Evolutionary conservation across 208 protist species (phyloP), one percentile per base, ranked within the genome.

Genomic region (Phytomonas serpens): DNA sequence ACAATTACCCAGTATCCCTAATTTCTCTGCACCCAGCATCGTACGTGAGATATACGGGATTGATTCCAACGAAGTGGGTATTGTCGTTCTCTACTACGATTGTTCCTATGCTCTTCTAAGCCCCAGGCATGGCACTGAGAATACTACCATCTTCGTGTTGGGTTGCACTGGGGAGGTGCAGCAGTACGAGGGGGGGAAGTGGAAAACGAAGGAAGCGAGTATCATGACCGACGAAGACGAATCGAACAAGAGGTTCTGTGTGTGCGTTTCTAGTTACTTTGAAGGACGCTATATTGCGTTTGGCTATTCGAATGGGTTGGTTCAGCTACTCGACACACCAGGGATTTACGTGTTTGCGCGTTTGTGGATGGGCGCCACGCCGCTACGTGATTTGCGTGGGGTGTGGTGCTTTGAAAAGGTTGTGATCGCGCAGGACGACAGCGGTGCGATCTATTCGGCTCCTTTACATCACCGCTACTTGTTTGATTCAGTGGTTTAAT

Each of bases 311-410:
- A 80, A 93, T 67, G 89, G 91, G 0, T 71, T 93, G 3, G 64
- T 94, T 37, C 91, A 96, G 78, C 67, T 93, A 61, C 71, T 96
- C 27, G 91, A 96, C 76, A 87, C 81, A 13, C 78, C 85, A 4
- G 73, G 78, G 62, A 74, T 78, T 64, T 81, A 86, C 23, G 76
- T 95, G 23, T 93, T 89, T 74, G 64, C 73, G 11, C 87, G 90
- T 0, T 63, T 84, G 27, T 84, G 81, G 78, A 72, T 66, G 16
- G 68, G 29, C 29, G 52, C 75, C 42, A 31, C 47, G 29, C 27
- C 57, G 13, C n/a, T 52, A 19, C 62, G 42, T 47, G 67, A 42
- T 16, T 66, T 82, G 34, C 57, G 42, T 10, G 75, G 74, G 30
- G 38, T 78, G 38, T 37, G 62, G 23, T 78, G 73, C 31, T 33